phyloP scores from a whole-genome alignment of 495 filamentous ascomycete species.

The Aspergillus nidulans region DNA sequence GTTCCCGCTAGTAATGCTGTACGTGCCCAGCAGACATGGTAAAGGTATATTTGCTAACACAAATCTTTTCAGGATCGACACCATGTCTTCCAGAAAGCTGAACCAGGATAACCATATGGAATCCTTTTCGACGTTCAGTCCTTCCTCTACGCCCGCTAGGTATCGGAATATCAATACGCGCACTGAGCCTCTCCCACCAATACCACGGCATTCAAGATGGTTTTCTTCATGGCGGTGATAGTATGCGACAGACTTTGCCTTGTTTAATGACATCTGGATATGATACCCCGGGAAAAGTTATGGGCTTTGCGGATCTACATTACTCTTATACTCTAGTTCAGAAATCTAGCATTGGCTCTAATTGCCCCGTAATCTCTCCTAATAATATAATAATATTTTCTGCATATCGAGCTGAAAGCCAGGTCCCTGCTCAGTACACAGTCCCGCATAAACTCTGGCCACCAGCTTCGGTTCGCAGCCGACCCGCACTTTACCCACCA shows the following conservation, averaged over 20 bases:
- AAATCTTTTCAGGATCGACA: slow-evolving; percentile 1
- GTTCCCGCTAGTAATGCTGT: slow-evolving; percentile 34
- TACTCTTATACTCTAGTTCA: too few relatives aligned
- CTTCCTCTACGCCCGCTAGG: not conserved
- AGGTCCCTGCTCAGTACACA: too few relatives aligned
- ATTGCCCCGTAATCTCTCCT: too few relatives aligned
- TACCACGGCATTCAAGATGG: slow-evolving; percentile 1
- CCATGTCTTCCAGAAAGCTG: slow-evolving; percentile 3
- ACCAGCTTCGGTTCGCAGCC: too few relatives aligned
- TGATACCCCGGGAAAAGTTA: not conserved
- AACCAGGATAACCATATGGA: not conserved
- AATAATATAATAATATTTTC: too few relatives aligned
- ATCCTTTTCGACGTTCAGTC: slow-evolving; percentile 1
- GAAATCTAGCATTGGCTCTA: too few relatives aligned
- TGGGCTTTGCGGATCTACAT: not conserved
- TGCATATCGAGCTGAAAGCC: too few relatives aligned
- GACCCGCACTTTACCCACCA: too few relatives aligned
- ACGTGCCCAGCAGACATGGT: not conserved
- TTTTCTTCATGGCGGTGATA: not conserved
- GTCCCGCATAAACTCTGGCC: too few relatives aligned
- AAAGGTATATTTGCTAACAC: not conserved
- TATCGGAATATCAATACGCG: not conserved
- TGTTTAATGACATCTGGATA: not conserved
- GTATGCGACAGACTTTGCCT: not conserved
- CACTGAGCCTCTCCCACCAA: not conserved